Base-by-base conservation (phyloP, 805 yeast species). In the Wickerhamiella musiphila region DNA sequence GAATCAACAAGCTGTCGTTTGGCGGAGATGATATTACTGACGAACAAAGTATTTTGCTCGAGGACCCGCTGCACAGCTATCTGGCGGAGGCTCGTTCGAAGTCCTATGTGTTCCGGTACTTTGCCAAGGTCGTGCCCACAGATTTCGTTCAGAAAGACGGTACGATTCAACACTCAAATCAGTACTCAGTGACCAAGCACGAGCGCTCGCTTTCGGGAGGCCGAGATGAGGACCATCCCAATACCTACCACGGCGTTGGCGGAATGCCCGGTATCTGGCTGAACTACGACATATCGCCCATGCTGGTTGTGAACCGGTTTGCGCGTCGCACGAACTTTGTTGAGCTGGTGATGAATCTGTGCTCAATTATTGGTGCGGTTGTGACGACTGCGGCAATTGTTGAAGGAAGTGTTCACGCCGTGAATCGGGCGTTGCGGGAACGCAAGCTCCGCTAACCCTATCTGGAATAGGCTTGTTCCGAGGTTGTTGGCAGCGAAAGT, bases 301-400 rank as follows among this genome's bases (percentile, higher is more conserved):
- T 90, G 61, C 82, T 83, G 51, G 83, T 90, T 32, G 78, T 84
- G 47, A 82, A 86, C 56, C 65, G 70, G 36, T 92, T 90, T 53
- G 73, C 57, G 29, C 62, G 61, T 36, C 51, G 26, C 12, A 42
- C 53, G 12, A 32, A 39, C n/a, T 18, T 47, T 11, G 43, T 39
- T 15, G 34, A 32, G 31, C 41, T 45, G 22, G 29, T 38, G n/a
- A 34, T 68, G 67, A 46, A 65, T 31, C 31, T 78, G 18, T 70
- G 90, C 42, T 77, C 94, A 35, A 81, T 92, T 6, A 66, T 86
- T 25, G 96, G 95, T 7, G 95, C 96, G 29, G 83, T 90, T 8
- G 61, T 90, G 37, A 84, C 94, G 18, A 83, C 86, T 18, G 96
- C 93, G 7, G 76, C 94, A 0, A 70, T 84, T 23, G 54, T 84